phyloP scores from a whole-genome alignment of 768 basidiomycete genomes.

The Boletus sp. region DNA sequence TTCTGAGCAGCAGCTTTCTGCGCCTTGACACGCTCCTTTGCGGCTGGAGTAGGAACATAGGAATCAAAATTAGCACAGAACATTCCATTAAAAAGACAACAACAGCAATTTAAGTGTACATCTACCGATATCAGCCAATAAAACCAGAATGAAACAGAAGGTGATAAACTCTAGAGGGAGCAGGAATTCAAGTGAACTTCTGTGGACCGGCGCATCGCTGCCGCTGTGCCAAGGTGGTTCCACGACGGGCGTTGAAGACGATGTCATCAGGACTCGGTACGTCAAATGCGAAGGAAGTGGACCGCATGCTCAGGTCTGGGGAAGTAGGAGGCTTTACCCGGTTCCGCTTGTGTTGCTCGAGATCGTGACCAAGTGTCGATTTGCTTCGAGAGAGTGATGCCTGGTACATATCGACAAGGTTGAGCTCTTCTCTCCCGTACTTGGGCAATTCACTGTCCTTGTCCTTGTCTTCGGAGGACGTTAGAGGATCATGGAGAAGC shows the following conservation, averaged over 20 bases:
- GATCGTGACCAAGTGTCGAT: constrained; percentile 23
- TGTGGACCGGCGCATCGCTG: constrained; percentile 17
- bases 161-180: constrained; percentile 9
- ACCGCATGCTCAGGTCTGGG: constrained; percentile 35
- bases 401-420: constrained; percentile 28
- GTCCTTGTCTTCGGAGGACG: constrained; percentile 36
- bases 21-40: constrained; percentile 76
- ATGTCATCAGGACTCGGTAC: constrained; percentile 90
- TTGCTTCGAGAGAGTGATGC: constrained; percentile 28
- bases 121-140: constrained; percentile 22
- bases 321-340: constrained; percentile 18
- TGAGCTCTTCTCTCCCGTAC: constrained; percentile 33
- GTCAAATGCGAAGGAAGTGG: constrained; percentile 62
- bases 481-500: constrained; percentile 54
- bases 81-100: constrained; percentile 30
- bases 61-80: constrained; percentile 41
- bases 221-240: constrained; percentile 56
- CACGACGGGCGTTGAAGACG: constrained; percentile 74
- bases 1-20: constrained; percentile 52
- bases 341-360: constrained; percentile 9
- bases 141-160: constrained; percentile 15
- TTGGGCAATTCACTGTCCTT: constrained; percentile 28
- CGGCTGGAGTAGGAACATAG: constrained; percentile 47
- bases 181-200: background rate
- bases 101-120: constrained; percentile 29